Base-by-base conservation (phyloP, 2,329 filamentous ascomycete species). In the Fusarium chuoi region DNA sequence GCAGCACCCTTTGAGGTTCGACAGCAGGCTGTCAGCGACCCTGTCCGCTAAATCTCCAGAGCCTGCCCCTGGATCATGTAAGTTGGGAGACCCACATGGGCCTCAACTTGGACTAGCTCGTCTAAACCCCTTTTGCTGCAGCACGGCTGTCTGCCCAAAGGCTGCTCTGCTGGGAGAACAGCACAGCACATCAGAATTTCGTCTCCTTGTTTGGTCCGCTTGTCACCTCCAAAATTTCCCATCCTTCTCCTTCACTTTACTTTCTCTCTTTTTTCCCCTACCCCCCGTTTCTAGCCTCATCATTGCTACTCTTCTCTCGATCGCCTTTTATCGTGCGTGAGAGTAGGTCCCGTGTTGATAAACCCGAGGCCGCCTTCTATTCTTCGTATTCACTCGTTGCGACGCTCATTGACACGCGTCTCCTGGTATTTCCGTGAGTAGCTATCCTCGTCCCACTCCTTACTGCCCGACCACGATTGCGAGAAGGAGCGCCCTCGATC, bases 261-360 rank as follows among this genome's bases (percentile, higher is more conserved):
- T 70, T 65, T 74, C 71, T 75, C 70, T 72, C 70, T 74, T 76
- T 72, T 65, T 70, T 73, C 48, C 56, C 67, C 64, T 75, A 68
- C 64, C 71, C 74, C 70, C 70, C 67, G 70, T 77, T 77, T 71
- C 77, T 71, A 74, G 71, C 77, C 71, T 76, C 80, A 79, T 82
- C 82, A 82, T 82, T 81, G 81, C 80, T 81, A 81, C 79, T 82
- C 81, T 65, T 80, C 79, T 77, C 74, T 74, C 69, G 73, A 77
- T 78, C 75, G 75, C 74, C 67, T 65, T 63, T 64, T 68, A 68
- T 77, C 67, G 75, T 76, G 78, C 75, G 73, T 76, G 76, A 77
- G 77, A 78, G 75, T 59, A 65, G 75, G 76, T 73, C 62, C 65
- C 58, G 65, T 60, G 59, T 74, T 63, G 64, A 73, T 61, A 67